These are phyloP conservation scores for Akanthomyces lecanii DNA, from an alignment of 2,329 filamentous ascomycete species.

Conservation along the genomic window DNA sequence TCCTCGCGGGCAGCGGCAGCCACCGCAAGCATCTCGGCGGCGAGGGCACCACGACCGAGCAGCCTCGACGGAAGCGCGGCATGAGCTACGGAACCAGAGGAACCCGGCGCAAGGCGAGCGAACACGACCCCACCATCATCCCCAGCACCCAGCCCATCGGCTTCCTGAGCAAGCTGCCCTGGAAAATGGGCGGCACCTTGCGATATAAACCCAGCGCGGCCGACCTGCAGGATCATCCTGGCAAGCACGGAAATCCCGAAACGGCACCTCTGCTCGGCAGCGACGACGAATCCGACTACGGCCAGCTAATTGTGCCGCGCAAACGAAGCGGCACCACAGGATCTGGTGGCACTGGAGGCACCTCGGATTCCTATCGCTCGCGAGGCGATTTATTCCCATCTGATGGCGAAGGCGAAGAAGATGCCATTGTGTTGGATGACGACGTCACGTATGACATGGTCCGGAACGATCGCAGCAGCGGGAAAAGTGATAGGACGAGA, in stretches of 20 bases:
- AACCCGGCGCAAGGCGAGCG: conserved; percentile 44
- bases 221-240: conserved; percentile 82
- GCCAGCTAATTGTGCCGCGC: conserved; percentile 29
- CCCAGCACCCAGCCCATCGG: conserved; percentile 81
- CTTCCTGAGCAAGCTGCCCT: conserved; percentile 79
- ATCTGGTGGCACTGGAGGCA: conserved; percentile 77
- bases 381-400: conserved; percentile 88
- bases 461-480: conserved; percentile 67
- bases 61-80: conserved; percentile 68
- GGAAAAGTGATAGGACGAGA: conserved; percentile 49
- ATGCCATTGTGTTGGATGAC: conserved; percentile 87
- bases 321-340: conserved; percentile 74
- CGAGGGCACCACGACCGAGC: conserved; percentile 43
- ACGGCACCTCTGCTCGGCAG: conserved; percentile 62
- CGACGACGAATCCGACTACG: conserved; percentile 29
- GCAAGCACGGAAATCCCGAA: conserved; percentile 51
- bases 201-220: conserved; percentile 89
- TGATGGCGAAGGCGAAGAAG: conserved; percentile 79
- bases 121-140: conserved; percentile 83
- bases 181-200: conserved; percentile 75
- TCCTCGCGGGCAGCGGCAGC: conserved; percentile 66
- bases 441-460: conserved; percentile 84
- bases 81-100: conserved; percentile 86
- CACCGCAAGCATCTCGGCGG: conserved; percentile 33
- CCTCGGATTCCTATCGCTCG: conserved; percentile 80